Evolutionary conservation across 2,329 filamentous ascomycete genomes (phyloP).

Genomic region (Lachnellula subtilissima): DNA sequence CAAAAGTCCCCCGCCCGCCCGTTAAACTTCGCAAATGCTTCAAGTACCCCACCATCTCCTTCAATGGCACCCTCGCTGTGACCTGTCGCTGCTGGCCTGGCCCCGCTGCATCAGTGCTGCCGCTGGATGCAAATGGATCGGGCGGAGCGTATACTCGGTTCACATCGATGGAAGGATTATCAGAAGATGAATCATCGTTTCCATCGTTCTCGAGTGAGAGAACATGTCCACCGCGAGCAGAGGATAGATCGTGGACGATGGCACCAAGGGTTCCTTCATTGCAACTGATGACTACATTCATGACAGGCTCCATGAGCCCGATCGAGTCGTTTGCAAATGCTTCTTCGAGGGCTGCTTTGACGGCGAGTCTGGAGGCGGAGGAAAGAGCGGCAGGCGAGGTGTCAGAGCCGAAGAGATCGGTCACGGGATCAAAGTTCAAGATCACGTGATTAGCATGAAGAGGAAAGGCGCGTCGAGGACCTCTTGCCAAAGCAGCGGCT

Average conservation of each 20-base stretch:
- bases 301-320: constrained; percentile 84
- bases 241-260: constrained; percentile 77
- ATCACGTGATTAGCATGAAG: constrained; percentile 70
- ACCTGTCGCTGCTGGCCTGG: constrained; percentile 55
- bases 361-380: constrained; percentile 62
- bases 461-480: constrained; percentile 74
- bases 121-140: constrained; percentile 66
- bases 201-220: constrained; percentile 55
- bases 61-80: constrained; percentile 81
- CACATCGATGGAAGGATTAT: constrained; percentile 54
- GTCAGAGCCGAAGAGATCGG: constrained; percentile 61
- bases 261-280: constrained; percentile 76
- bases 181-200: constrained; percentile 13
- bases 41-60: constrained; percentile 95
- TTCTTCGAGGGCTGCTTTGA: constrained; percentile 63
- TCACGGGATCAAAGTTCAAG: constrained; percentile 60
- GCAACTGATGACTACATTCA: constrained; percentile 81
- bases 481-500: constrained; percentile 76
- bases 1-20: constrained; percentile 72
- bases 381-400: constrained; percentile 64
- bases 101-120: constrained; percentile 45
- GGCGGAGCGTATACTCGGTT: constrained; percentile 78
- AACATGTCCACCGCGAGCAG: constrained; percentile 68
- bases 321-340: constrained; percentile 52
- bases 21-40: constrained; percentile 86